A percentile compares a stretch with the other conserved stretches of the same genome.
Evolutionary conservation across 78 protist genomes (phyloP).

Genomic region (Tieghemostelium lacteum): DNA sequence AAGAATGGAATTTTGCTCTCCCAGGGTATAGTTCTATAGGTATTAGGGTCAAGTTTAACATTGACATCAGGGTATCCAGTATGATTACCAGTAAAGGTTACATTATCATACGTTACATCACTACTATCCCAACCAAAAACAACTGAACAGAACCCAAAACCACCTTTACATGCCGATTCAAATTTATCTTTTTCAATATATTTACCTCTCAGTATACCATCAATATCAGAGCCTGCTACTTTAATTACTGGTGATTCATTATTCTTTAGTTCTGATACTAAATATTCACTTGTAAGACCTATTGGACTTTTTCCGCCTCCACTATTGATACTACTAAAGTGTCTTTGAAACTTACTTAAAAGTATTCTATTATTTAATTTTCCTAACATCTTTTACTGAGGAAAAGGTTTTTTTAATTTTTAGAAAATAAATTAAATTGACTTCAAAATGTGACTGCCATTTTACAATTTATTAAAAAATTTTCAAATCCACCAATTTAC

Average conservation of each 20-base stretch:
- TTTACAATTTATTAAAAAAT: no score
- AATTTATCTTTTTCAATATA: constrained; percentile 75
- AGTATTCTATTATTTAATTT: no score
- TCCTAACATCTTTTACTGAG: no score
- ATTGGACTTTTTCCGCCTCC: no score
- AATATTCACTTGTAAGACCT: no score
- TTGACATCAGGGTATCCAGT: constrained; percentile 75
- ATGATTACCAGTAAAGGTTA: constrained; percentile 48
- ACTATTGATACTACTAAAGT: no score
- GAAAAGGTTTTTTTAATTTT: no score
- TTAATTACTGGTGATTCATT: constrained; percentile 26
- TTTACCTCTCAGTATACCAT: constrained; percentile 77
- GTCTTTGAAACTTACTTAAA: no score
- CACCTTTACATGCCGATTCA: constrained; percentile 33
- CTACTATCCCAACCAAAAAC: constrained; percentile 79
- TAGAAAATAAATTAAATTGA: no score
- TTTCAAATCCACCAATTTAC: no score
- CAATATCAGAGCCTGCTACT: constrained; percentile 78
- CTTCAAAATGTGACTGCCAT: no score
- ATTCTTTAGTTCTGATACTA: constrained; percentile 37
- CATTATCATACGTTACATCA: constrained; percentile 66
- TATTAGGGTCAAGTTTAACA: constrained; percentile 22
- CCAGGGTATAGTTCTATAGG: constrained; percentile 75
- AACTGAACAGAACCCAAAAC: constrained; percentile 81
- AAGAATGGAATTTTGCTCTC: constrained; percentile 75